Evolutionary conservation across 1,284 basidiomycete species (phyloP), one percentile per base, ranked within the genome.

Genomic region (Pseudozyma flocculosa): DNA sequence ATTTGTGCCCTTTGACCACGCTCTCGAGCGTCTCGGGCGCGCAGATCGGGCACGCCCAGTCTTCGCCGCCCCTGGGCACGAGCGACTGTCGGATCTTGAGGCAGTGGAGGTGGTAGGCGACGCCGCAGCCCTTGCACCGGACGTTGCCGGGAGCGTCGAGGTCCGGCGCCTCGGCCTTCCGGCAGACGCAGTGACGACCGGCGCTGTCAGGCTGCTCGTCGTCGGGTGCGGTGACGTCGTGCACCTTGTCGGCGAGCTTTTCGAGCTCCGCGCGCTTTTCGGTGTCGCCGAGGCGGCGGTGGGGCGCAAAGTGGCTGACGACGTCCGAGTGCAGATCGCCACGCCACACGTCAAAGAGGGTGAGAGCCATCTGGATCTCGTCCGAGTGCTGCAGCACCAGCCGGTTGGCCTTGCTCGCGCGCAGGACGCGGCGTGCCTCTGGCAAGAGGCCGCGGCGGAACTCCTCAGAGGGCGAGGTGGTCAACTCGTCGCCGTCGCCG

Each of bases 1-100:
- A 46, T 19, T 50, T 58, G 37, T 56, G 56, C n/a, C 11, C 41
- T 41, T 60, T 63, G 48, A 59, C 47, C 40, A 60, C 42, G 9
- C 48, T 26, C 14, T 51, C 32, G 19, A 29, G 42, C 40, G 40
- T 47, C 42, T 34, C 36, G 50, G 54, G 60, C 11, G 65, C 61
- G 45, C 74, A 76, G 54, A 76, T 61, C 17, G 59, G 62, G 37
- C 74, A 76, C 2, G 29, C 38, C 68, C 68, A 76, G 26, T 45
- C 48, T 22, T 49, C 45, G 21, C 50, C 58, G n/a, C 58, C 61
- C 36, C 61, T 52, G 14, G 57, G 41, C 0, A 54, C 62, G 43
- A 61, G 50, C 13, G 45, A 43, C 0, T 52, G 39, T 18, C 47
- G 50, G 8, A 65, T 49, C 37, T 68, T 67, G 40, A 75, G 62